Base-by-base conservation (phyloP, 1,139 yeast species). In the Saccharomyces hybrid region DNA sequence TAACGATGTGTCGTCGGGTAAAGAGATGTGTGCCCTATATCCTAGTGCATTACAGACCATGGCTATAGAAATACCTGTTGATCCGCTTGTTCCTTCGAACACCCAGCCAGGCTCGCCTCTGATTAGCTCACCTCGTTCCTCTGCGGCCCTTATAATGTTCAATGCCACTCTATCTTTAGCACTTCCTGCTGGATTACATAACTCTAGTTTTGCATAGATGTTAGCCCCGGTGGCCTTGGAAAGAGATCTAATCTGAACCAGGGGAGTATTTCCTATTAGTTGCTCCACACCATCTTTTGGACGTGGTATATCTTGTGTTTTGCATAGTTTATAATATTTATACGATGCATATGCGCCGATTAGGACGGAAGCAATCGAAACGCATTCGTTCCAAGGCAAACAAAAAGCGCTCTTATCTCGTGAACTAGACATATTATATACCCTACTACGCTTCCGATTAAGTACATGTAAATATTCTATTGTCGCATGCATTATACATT, bases 151-250 rank as follows among this genome's bases (percentile, higher is more conserved):
- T 32, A 91, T 85, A 47, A 93, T 86, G 1, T 95, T 88, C 42
- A 88, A 74, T 0, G 98, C 98, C 14, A 93, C 96, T 47, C 99
- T 73, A 68, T 93, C 99, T 65, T 93, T 93, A 7, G 98, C 96
- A 54, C 96, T 86, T 0, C 98, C 98, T 1, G 93, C 99, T 0
- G 98, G 98, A 64, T 93, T 93, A 59, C 77, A 72, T 56, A 89
- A 73, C 69, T 93, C 99, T 60, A 91, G 70, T 66, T 93, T 93
- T 50, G 96, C 98, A 65, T 83, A 88, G 7, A 93, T 82, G 50
- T 86, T 83, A 66, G 95, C 85, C 0, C 95, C 95, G 20, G 16
- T 28, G 25, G 78, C 72, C 13, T 76, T 71, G 1, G 95, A 84
- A n/a, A 93, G 75, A 0, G 96, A 86, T 59, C 80, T 79, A 55